phyloP scores from a whole-genome alignment of 148 eudicot genomes.

The Persicaria maculosa region DNA sequence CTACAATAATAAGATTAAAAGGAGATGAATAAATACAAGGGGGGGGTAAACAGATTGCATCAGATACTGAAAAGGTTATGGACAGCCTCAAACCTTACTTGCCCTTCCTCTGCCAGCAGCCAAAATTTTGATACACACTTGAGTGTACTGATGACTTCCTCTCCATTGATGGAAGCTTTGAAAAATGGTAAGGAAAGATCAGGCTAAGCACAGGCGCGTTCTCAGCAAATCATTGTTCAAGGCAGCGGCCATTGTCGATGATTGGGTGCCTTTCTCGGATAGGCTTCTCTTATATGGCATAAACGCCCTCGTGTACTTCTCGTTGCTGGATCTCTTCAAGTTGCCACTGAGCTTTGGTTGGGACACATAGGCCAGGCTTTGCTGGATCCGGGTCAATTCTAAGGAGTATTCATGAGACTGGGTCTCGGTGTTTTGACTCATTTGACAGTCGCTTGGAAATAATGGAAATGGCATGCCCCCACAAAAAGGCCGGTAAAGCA shows the following conservation, averaged over 20 bases:
- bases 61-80: neutral
- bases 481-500: constrained; percentile 37
- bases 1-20: neutral
- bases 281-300: constrained; percentile 76
- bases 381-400: constrained; percentile 14
- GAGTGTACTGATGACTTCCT: neutral
- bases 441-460: constrained; percentile 14
- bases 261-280: constrained; percentile 25
- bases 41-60: neutral
- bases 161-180: neutral
- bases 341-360: neutral
- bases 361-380: constrained; percentile 3
- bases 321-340: constrained; percentile 17
- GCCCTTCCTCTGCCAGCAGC: neutral
- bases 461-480: constrained; percentile 26
- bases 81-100: constrained; percentile 6
- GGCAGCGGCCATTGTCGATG: constrained; percentile 23
- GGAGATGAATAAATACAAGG: neutral
- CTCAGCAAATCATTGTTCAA: constrained; percentile 40
- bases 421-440: constrained; percentile 26
- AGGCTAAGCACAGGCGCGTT: constrained; percentile 63
- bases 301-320: constrained; percentile 43
- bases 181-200: neutral
- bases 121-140: constrained; percentile 1
- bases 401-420: constrained; percentile 16